Evolutionary conservation across 768 basidiomycete genomes (phyloP), one percentile per base, ranked within the genome.

Genomic region (Cystofilobasidium macerans): DNA sequence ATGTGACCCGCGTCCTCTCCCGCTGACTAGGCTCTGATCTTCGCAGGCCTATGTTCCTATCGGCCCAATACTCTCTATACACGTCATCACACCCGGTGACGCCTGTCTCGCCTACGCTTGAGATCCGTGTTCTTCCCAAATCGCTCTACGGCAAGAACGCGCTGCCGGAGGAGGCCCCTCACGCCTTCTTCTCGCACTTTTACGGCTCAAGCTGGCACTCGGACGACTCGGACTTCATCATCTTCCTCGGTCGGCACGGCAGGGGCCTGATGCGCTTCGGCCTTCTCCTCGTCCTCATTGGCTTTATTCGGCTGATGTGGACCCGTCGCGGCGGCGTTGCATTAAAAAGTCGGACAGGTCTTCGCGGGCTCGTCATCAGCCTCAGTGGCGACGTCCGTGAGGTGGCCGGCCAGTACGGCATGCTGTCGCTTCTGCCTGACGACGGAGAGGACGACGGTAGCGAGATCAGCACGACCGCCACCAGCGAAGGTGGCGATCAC

Each of bases 171-270:
- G 87, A 92, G 71, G 88, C 88, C 0, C 89, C 90, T 1, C 82
- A 93, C 72, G 84, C 91, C 8, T 98, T 92, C 82, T 98, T 97
- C 77, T 82, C 85, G n/a, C 94, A 99, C 76, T 94, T 84, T 79
- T 99, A 98, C 72, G 94, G 92, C 35, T 95, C 92, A 73, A 91
- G 89, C 72, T 99, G 94, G 94, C 94, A 99, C 73, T 86, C 91
- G 6, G 92, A 94, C 72, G 94, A 99, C 75, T 95, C 94, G 33
- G 89, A 86, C n/a, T 95, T 98, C 78, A 91, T 98, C 73, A 83
- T 85, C 51, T 97, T 97, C 80, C 81, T 98, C 61, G 88, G 83
- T 45, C 81, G 82, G 28, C 93, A 89, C 85, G 94, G 94, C 65
- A 92, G 89, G 74, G 79, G 74, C 45, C 76, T 95, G 69, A 88